A percentile compares a stretch with the other conserved stretches of the same genome.
These are phyloP conservation scores for Wallacemonas collosoma DNA, from an alignment of 208 protist genomes.

Conservation along the genomic window DNA sequence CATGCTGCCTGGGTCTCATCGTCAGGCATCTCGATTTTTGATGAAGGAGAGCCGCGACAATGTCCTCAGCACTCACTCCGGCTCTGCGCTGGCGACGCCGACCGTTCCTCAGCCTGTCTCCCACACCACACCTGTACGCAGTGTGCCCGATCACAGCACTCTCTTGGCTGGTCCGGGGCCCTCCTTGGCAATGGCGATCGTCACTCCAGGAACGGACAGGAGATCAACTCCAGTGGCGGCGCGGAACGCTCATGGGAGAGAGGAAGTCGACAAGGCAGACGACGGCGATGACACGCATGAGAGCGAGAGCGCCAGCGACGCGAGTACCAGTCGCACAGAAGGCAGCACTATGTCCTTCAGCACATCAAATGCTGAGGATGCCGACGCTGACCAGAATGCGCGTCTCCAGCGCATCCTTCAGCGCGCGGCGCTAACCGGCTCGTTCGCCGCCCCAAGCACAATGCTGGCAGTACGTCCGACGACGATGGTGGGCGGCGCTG, in stretches of 20 bases:
- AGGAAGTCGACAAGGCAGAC: not conserved
- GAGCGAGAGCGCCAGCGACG: not conserved
- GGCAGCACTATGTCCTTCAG: not conserved
- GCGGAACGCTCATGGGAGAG: too few species aligned
- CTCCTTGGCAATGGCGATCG: too few species aligned
- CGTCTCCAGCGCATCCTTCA: constrained; percentile 12
- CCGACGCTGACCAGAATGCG: not conserved
- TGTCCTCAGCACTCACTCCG: constrained; percentile 1
- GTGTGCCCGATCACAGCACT: not conserved
- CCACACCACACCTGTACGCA: not conserved
- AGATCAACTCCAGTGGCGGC: too few species aligned
- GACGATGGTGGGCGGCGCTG: not conserved
- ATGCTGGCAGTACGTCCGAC: not conserved
- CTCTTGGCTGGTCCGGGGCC: not conserved
- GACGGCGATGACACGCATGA: constrained; percentile 1
- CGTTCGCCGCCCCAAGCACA: constrained; percentile 8
- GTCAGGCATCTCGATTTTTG: not conserved
- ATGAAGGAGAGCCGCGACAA: constrained; percentile 7
- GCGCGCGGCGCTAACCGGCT: constrained; percentile 14
- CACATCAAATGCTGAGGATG: not conserved
- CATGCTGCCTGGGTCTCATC: not conserved
- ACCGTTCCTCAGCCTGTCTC: not conserved
- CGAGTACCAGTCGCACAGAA: not conserved
- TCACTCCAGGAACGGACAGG: too few species aligned
- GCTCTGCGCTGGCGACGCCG: not conserved